Conservation (phyloP, 192 early-diverging fungal species). For the Coemansia sp. region DNA sequence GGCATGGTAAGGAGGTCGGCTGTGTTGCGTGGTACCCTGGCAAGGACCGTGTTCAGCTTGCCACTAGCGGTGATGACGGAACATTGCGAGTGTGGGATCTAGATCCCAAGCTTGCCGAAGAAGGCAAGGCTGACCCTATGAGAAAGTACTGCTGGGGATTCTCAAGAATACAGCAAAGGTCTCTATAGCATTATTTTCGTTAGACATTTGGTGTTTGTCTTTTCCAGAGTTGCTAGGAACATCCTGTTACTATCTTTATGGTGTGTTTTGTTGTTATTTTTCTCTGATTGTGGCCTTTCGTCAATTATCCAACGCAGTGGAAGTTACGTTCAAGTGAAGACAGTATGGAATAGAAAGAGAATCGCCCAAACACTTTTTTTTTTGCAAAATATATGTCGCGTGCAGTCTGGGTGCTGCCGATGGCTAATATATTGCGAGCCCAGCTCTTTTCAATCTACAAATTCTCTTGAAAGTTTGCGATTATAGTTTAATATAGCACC, state of each 20-base stretch:
- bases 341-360: no score
- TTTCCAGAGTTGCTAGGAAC: not conserved
- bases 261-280: no score
- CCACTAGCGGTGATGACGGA: slow-evolving; percentile 75
- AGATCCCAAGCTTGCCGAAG: slow-evolving; percentile 22
- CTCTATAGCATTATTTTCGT: not conserved
- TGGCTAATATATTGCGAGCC: not conserved
- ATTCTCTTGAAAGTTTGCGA: not conserved
- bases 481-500: not conserved
- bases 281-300: no score
- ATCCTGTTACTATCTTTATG: no score
- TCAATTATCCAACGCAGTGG: no score
- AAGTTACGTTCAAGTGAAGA: no score
- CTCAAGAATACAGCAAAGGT: slow-evolving; percentile 11
- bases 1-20: slow-evolving; percentile 67
- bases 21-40: slow-evolving; percentile 73
- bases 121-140: slow-evolving; percentile 23
- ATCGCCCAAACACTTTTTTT: no score
- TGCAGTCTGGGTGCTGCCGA: not conserved
- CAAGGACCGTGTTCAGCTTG: slow-evolving; percentile 59
- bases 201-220: not conserved
- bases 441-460: not conserved
- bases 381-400: not conserved
- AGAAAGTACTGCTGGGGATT: slow-evolving; percentile 40
- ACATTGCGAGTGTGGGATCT: slow-evolving; percentile 72